Base-by-base conservation (phyloP, 1,139 yeast species). In the Diutina catenulata region DNA sequence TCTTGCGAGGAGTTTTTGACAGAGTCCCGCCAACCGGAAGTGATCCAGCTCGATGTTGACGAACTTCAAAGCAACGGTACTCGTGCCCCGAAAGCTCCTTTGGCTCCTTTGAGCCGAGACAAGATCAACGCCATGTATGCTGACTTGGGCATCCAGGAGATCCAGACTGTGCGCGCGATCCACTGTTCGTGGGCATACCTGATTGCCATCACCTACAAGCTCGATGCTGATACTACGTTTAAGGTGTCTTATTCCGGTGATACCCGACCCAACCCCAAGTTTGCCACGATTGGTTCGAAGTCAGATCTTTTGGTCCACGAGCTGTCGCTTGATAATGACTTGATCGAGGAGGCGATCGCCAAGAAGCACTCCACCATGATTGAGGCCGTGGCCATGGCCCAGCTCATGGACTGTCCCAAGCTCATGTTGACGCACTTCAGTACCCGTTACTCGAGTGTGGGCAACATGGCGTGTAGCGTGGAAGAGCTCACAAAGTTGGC, bases 161-260 rank as follows among this genome's bases (percentile, higher is more conserved):
- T 83, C 15, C 51, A 57, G 24, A 76, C 93, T 0, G 80, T 87
- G 45, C 69, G 79, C 43, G 97, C 97, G 0, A 68, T 70, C 27
- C 98, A 91, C 54, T 88, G 97, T 53, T 74, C 74, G 19, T 77
- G 80, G 74, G 74, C 97, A 0, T 91, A 88, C 53, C 80, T 88
- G 6, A 77, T 76, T 18, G 59, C 80, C 1, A 60, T 88, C 11
- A 58, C 67, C 1, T 78, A 80, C 45, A 52, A 55, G 16, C 44
- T 68, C 15, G 49, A 47, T 22, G 19, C 32, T 3, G 39, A 33
- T 5, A 53, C 51, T 21, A 46, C 55, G 0, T 84, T 87, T 60
- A 80, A 74, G 47, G 65, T 88, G 1, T 80, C 96, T 0, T 93
- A 84, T 53, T 86, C 96, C 1, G 98, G 98, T 8, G 99, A 91